Evolutionary conservation across 2,329 filamentous ascomycete species (phyloP).

Genomic region (Aspergillus phoenicis): DNA sequence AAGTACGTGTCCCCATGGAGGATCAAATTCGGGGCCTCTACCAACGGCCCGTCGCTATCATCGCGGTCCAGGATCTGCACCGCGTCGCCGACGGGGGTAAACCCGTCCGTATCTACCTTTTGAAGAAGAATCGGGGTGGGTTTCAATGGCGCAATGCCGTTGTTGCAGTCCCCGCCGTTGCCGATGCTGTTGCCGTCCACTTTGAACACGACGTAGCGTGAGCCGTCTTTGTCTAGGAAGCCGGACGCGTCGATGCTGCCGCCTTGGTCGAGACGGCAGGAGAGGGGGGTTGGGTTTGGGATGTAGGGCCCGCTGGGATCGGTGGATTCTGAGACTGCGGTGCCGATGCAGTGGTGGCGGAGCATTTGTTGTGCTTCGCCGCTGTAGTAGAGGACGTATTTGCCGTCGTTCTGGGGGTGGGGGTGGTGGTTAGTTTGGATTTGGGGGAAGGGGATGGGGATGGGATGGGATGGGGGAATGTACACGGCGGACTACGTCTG

Average conservation of each 20-base stretch:
- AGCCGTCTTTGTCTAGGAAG: constrained; percentile 59
- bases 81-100: constrained; percentile 56
- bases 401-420: constrained; percentile 43
- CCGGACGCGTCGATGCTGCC: constrained; percentile 66
- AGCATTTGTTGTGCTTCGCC: constrained; percentile 47
- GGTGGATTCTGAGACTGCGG: constrained; percentile 52
- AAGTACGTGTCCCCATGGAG: constrained; percentile 53
- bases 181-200: constrained; percentile 64
- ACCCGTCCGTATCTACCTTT: constrained; percentile 49
- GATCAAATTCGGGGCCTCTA: constrained; percentile 63
- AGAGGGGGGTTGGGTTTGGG: constrained; percentile 52
- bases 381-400: constrained; percentile 64
- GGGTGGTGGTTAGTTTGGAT: constrained; percentile 1
- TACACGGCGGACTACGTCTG: constrained; percentile 58
- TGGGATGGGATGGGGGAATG: constrained; percentile 9
- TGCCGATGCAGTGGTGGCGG: constrained; percentile 61
- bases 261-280: constrained; percentile 56
- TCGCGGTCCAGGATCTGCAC: constrained; percentile 64
- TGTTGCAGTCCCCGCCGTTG: constrained; percentile 50
- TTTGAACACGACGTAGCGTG: constrained; percentile 65
- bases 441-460: background rate
- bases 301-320: constrained; percentile 55
- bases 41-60: constrained; percentile 62
- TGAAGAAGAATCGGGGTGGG: constrained; percentile 47
- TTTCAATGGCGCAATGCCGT: constrained; percentile 44